Base-by-base conservation (phyloP, 2,329 filamentous ascomycete genomes). In the Aspergillus sclerotialis region DNA sequence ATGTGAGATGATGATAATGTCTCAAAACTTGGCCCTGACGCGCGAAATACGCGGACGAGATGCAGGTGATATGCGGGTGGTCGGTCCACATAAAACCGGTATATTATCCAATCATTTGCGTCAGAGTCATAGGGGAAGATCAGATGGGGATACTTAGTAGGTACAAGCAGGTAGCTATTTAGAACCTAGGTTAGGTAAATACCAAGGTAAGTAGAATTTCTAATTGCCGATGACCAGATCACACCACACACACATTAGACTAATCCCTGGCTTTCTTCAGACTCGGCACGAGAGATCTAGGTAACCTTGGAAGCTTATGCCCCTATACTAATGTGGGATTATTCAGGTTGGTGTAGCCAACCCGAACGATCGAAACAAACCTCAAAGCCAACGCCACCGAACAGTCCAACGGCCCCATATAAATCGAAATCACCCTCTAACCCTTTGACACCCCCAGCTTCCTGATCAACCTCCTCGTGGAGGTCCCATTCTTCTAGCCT, bases 351-450 rank as follows among this genome's bases (percentile, higher is more conserved):
- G 55, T 55, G 74, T 33, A 68, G 40, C 71, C 71, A 75, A 35
- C 65, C 61, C 29, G 57, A 54, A 31, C 59, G 57, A 39, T 68
- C 58, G 50, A 76, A 75, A 30, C 62, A 66, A 10, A 70, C 66
- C 43, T 79, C 74, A 38, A 79, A 75, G 33, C 79, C 74, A 12
- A 78, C 72, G n/a, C 65, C 72, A 3, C 76, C 77, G 55, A 78
- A 80, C 14, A 76, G 58, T 3, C 77, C 77, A 35, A 81, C 62
- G 2, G 76, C 75, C 27, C 69, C 70, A 51, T 77, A 75, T 28
- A 80, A 44, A 52, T 80, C 76, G 43, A 82, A 46, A 76, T 87
- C 53, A 66, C 82, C 49, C 78, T 86, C 56, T 69, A 87, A 55
- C 67, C 82, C 45, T 72, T 77, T 17, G 68, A 84, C 26, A 69